Percentiles rank a stretch among this genome's conserved stretches.
Conservation (phyloP, 192 early-diverging fungal species). For the Coemansia pectinata region DNA sequence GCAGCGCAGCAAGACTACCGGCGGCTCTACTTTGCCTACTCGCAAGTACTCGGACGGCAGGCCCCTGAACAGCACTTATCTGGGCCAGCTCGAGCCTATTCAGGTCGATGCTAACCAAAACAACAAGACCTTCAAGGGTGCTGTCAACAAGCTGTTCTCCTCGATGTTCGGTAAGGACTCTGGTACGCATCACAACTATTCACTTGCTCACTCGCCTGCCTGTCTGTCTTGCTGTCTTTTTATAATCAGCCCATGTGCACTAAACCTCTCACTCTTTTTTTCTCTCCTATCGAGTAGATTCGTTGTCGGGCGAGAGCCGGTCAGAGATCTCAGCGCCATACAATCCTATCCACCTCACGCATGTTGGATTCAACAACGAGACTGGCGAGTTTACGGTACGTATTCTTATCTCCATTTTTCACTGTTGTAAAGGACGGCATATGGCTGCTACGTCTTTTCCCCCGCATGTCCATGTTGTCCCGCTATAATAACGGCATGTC, state of each 20-base stretch:
- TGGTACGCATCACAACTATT: neutral
- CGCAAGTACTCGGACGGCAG: conserved; percentile 54
- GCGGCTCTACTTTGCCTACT: conserved; percentile 33
- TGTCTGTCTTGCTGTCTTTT: neutral
- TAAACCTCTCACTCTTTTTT: neutral
- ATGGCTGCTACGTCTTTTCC: neutral
- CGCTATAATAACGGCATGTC: neutral
- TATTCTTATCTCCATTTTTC: neutral
- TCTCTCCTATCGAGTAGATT: conserved; percentile 39
- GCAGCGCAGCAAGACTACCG: conserved; percentile 56
- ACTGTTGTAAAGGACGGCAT: neutral
- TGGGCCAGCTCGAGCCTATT: conserved; percentile 55
- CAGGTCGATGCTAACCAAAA: conserved; percentile 35
- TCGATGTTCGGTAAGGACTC: conserved; percentile 55
- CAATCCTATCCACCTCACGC: conserved; percentile 96
- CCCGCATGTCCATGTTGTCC: conserved; percentile 1
- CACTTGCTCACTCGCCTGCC: neutral
- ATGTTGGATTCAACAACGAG: conserved; percentile 96
- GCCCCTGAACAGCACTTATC: conserved; percentile 54
- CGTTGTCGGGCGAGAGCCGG: conserved; percentile 68
- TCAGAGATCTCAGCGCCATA: conserved; percentile 93
- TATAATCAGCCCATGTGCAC: neutral
- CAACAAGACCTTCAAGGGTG: conserved; percentile 57
- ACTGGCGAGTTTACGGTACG: conserved; percentile 91
- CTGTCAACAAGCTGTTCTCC: conserved; percentile 55